Base-by-base conservation (phyloP, 75 land plant species). In the Selaginella moellendorffii region DNA sequence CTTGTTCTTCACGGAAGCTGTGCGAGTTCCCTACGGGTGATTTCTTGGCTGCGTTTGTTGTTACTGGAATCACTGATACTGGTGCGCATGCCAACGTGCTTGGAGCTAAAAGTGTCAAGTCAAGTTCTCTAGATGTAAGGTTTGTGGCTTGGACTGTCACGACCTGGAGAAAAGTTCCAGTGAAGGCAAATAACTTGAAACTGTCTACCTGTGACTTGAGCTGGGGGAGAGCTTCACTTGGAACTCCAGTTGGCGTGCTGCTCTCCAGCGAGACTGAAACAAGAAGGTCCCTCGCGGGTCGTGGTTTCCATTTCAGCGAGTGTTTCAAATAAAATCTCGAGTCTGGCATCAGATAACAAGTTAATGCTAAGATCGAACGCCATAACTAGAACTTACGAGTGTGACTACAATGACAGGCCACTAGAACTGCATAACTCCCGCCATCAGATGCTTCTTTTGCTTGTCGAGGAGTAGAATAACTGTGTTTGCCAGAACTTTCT, bases 181-280 rank as follows among this genome's bases (percentile, higher is more conserved):
- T n/a, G n/a, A n/a, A n/a, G n/a, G n/a, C n/a, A n/a, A n/a, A n/a
- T n/a, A n/a, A n/a, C n/a, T n/a, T n/a, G n/a, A n/a, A n/a, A n/a
- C n/a, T n/a, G n/a, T n/a, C n/a, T n/a, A 91, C 97, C 97, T 91
- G 95, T 53, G 91, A 81, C 30, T 85, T 85, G 63, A 91, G 81
- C 66, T 85, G 79, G 26, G 85, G 69, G 2, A 72, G 31, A 66
- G 66, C 67, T 31, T 80, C 81, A 70, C 59, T 74, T 26, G 80
- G 42, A 59, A 65, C 70, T 64, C 59, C 26, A 69, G 78, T 24
- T 61, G 79, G 75, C 30, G 71, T 64, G 9, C 76, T 78, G 18
- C 69, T 78, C 72, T 88, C 89, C 61, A 93, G 79, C 53, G 90
- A 80, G 46, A 88, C 87, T 62, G 98, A 93, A 30, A 93, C 71